These are phyloP conservation scores for Mycosarcoma mackinlayi DNA, from an alignment of 1,284 basidiomycete genomes.

Conservation along the genomic window DNA sequence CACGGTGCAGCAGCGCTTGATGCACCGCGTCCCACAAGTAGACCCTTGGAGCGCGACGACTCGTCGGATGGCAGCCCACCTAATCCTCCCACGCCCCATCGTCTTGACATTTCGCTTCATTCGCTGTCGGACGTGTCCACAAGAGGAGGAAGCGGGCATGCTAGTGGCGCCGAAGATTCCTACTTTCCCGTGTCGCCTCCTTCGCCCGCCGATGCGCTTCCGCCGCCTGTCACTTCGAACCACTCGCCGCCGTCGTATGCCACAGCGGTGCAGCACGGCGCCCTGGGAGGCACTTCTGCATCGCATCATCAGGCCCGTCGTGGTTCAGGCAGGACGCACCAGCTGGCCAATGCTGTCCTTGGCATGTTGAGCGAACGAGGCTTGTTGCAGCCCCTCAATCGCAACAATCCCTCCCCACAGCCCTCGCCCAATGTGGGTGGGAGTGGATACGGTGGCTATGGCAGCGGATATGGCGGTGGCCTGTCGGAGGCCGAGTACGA, in stretches of 20 bases:
- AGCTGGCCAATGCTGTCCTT: conserved; percentile 56
- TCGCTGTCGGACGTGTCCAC: conserved; percentile 43
- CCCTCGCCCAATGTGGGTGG: conserved; percentile 20
- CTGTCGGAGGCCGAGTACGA: conserved; percentile 48
- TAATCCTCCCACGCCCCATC: conserved; percentile 73
- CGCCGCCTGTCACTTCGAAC: conserved; percentile 7
- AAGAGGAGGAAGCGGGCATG: conserved; percentile 7
- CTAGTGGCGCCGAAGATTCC: conserved; percentile 25
- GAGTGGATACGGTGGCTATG: conserved; percentile 19
- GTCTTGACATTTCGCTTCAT: conserved; percentile 72
- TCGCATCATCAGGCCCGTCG: conserved; percentile 45
- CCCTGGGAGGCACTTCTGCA: conserved; percentile 34
- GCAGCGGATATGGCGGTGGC: conserved; percentile 31
- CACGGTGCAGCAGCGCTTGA: conserved; percentile 8
- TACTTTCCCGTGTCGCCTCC: conserved; percentile 46
- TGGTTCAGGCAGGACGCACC: conserved; percentile 47
- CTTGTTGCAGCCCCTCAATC: conserved; percentile 46
- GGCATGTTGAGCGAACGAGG: conserved; percentile 59
- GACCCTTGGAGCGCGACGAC: conserved; percentile 35
- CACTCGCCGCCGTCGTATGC: conserved; percentile 34
- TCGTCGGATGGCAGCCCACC: conserved; percentile 65
- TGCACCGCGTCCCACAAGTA: conserved; percentile 19
- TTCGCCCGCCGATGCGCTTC: conserved; percentile 20
- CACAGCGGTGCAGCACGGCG: conserved; percentile 25
- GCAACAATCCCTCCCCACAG: conserved; percentile 33